Evolutionary conservation across 2,329 filamentous ascomycete species (phyloP).

Genomic region (Leptographium galeiforme): DNA sequence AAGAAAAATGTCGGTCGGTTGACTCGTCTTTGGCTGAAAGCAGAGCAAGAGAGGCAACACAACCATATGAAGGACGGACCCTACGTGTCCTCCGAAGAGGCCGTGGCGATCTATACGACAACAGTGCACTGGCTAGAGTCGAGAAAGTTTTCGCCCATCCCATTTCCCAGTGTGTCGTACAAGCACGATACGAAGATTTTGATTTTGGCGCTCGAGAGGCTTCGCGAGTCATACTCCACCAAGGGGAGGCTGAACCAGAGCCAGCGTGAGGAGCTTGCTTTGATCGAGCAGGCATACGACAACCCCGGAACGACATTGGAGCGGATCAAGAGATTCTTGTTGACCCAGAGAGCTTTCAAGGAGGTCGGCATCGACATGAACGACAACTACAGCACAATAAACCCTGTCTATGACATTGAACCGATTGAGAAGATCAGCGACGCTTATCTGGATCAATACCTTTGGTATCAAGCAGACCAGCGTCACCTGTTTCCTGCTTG

Average conservation of each 20-base stretch:
- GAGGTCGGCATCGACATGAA: constrained; percentile 99
- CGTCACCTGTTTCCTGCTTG: constrained; percentile 92
- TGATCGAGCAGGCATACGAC: constrained; percentile 97
- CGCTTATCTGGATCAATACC: constrained; percentile 93
- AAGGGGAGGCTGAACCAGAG: constrained; percentile 95
- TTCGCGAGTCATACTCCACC: constrained; percentile 92
- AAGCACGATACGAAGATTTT: constrained; percentile 99
- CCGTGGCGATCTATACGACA: constrained; percentile 96
- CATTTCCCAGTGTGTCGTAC: constrained; percentile 97
- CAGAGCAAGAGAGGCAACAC: constrained; percentile 95
- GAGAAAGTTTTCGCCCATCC: constrained; percentile 94
- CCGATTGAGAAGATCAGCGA: constrained; percentile 99
- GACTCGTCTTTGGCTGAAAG: constrained; percentile 92
- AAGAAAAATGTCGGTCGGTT: constrained; percentile 97
- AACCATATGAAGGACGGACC: constrained; percentile 99
- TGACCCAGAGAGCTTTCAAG: constrained; percentile 97
- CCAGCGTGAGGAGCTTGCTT: constrained; percentile 86
- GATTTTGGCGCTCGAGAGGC: constrained; percentile 82
- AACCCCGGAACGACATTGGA: constrained; percentile 92
- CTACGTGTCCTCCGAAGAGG: constrained; percentile 96
- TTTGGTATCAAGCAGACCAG: constrained; percentile 98
- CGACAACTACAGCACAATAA: constrained; percentile 98
- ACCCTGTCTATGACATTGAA: constrained; percentile 97
- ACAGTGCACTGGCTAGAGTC: constrained; percentile 98
- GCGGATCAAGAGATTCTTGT: constrained; percentile 90